A percentile compares a stretch with the other conserved stretches of the same genome.
These are phyloP conservation scores for Fusarium metavorans DNA, from an alignment of 2,329 filamentous ascomycete species.

Conservation along the genomic window DNA sequence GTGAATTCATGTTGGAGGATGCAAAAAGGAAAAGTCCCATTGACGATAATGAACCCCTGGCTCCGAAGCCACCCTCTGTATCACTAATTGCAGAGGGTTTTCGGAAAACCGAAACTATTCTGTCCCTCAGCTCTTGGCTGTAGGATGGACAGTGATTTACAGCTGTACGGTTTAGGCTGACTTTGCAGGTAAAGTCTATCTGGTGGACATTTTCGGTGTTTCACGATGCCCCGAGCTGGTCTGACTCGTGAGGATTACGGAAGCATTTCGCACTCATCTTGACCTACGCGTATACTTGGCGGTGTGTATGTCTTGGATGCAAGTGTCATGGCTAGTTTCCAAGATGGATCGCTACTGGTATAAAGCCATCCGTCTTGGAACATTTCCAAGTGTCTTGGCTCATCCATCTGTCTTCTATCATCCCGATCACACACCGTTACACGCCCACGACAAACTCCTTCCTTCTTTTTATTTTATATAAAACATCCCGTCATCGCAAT, in stretches of 20 bases:
- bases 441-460: not conserved
- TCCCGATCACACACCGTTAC: not conserved
- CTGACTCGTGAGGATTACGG: not conserved
- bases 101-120: too few species aligned
- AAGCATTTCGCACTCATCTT: not conserved
- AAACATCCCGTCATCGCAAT: not conserved
- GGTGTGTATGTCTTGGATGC: not conserved
- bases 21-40: too few species aligned
- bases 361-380: not conserved
- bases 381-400: not conserved
- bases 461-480: not conserved
- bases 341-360: not conserved
- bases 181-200: not conserved
- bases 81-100: too few species aligned
- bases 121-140: too few species aligned
- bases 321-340: not conserved
- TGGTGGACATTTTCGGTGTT: not conserved
- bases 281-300: not conserved
- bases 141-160: too few species aligned
- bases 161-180: not conserved
- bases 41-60: too few species aligned
- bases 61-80: too few species aligned
- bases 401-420: not conserved
- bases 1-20: too few species aligned
- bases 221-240: not conserved